These are phyloP conservation scores for Hirschfeldia incana DNA, from an alignment of 345 rosid species.

Conservation along the genomic window DNA sequence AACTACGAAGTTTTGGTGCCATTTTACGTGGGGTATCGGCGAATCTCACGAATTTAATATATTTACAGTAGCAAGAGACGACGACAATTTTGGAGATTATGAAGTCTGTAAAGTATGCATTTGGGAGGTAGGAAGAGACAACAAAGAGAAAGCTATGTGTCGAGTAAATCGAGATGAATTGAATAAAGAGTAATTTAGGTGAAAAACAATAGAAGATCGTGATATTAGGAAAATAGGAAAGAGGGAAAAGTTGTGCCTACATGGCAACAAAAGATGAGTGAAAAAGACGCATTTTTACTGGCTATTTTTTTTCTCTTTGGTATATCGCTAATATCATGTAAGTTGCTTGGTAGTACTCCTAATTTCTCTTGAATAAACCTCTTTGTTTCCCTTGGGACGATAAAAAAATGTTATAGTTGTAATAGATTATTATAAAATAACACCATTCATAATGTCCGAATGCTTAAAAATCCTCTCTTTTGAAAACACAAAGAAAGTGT, in stretches of 20 bases:
- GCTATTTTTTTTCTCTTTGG: too few species aligned
- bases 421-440: too few species aligned
- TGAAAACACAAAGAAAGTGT: background rate
- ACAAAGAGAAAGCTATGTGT: background rate
- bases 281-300: too few species aligned
- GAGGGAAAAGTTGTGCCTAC: too few species aligned
- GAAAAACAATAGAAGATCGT: too few species aligned
- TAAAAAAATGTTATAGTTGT: background rate
- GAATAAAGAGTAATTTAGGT: too few species aligned
- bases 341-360: too few species aligned
- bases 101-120: slow-evolving; percentile 16
- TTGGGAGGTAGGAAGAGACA: slow-evolving; percentile 12
- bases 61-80: slow-evolving; percentile 23
- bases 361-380: background rate
- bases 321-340: too few species aligned
- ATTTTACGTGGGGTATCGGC: background rate
- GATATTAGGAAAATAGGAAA: too few species aligned
- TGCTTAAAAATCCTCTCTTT: background rate
- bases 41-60: slow-evolving; percentile 12
- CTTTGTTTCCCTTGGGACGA: background rate
- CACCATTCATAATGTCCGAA: background rate
- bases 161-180: background rate
- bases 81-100: background rate
- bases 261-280: too few species aligned
- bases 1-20: background rate